Evolutionary conservation across 352 stramenopile genomes (phyloP), one percentile per base, ranked within the genome.

Genomic region (Phytophthora brassicae): DNA sequence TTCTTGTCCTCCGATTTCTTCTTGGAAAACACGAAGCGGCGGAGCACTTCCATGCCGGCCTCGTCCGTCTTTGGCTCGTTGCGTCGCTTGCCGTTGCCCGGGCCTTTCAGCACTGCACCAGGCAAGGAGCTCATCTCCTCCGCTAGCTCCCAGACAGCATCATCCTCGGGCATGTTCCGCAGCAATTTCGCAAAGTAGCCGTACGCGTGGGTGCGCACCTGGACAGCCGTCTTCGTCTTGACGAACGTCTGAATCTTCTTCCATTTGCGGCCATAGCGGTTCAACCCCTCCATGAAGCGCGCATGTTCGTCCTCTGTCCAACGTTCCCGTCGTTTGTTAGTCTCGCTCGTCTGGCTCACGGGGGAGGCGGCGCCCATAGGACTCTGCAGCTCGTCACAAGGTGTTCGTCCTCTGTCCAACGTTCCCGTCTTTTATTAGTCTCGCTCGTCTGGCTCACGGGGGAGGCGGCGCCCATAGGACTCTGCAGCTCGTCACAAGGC

Each of bases 161-260:
- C 84, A 31, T 93, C 84, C 61, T 94, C 85, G 1, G 85, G 85
- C 82, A 94, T 91, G 56, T 94, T 94, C 13, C 85, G 79, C 29
- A 94, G 69, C 29, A 94, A 68, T 60, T 94, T 94, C 50, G 85
- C 85, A 65, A 94, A 94, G 71, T 94, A 94, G 4, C 85, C 85
- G 63, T 94, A 94, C n/a, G 85, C 85, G 61, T 94, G 85, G 6
- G 85, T 94, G 47, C 85, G 82, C 14, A 94, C 85, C 56, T 94
- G 85, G 4, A 94, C 85, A 4, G 83, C 85, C 3, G 85, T 94
- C 76, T 94, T 94, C 17, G 85, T 94, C 70, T 90, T 84, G 31
- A 94, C 85, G 35, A 90, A 89, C 38, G 77, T 86, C 66, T 94
- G 85, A 49, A 94, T 94, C 57, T 94, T 94, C 67, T 94, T 94